A percentile compares a stretch with the other conserved stretches of the same genome.
Evolutionary conservation across 805 yeast species (phyloP).

Genomic region (Kazachstania taianensis): DNA sequence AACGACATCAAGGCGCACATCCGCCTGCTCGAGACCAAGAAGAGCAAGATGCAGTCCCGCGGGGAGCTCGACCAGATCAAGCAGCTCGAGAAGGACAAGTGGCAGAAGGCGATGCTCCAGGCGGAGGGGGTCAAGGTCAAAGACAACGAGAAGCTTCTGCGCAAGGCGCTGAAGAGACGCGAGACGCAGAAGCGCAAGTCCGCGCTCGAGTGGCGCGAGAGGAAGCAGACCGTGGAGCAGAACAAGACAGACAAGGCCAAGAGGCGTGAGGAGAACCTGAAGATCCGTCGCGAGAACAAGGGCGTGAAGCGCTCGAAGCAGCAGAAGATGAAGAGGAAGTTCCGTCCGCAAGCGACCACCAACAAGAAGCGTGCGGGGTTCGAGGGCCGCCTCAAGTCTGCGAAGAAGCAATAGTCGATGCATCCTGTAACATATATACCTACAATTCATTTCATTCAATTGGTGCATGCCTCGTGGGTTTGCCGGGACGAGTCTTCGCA

Average conservation of each 20-base stretch:
- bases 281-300: slow-evolving; percentile 75
- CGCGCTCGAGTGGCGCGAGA: slow-evolving; percentile 85
- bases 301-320: slow-evolving; percentile 70
- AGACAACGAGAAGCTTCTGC: slow-evolving; percentile 82
- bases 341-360: slow-evolving; percentile 27
- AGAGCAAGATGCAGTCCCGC: slow-evolving; percentile 47
- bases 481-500: too few relatives aligned
- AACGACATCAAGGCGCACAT: slow-evolving; percentile 80
- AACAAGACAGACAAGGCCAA: slow-evolving; percentile 65
- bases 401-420: slow-evolving; percentile 12
- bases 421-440: not conserved
- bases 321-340: slow-evolving; percentile 54
- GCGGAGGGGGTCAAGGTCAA: slow-evolving; percentile 83
- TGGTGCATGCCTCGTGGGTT: too few relatives aligned
- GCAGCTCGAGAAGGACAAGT: slow-evolving; percentile 60
- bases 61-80: slow-evolving; percentile 52
- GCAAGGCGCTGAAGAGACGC: slow-evolving; percentile 75
- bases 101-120: slow-evolving; percentile 76
- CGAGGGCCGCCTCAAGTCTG: slow-evolving; percentile 52
- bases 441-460: not conserved
- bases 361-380: slow-evolving; percentile 73
- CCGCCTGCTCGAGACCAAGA: slow-evolving; percentile 62
- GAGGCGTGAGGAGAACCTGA: slow-evolving; percentile 86
- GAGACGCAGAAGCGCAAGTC: slow-evolving; percentile 77
- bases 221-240: slow-evolving; percentile 70